Conservation (phyloP, 768 basidiomycete genomes). For the Goffeauzyma gilvescens region DNA sequence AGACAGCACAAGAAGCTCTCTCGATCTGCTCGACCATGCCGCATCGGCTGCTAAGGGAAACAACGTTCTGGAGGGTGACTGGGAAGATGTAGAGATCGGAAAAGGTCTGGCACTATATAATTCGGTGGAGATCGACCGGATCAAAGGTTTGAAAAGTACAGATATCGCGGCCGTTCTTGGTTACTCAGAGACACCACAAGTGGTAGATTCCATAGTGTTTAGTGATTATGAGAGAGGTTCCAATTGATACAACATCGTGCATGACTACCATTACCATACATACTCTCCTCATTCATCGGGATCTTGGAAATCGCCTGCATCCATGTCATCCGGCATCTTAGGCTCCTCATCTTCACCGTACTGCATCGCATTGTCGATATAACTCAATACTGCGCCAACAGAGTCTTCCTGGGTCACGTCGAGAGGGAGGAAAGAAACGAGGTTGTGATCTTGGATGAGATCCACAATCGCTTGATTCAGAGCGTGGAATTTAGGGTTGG, state of each 20-base stretch:
- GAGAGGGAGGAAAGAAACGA: slow-evolving; percentile 88
- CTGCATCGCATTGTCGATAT: slow-evolving; percentile 96
- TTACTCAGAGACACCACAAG: slow-evolving; percentile 91
- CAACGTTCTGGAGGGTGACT: no score
- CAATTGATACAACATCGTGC: no score
- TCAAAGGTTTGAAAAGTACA: slow-evolving; percentile 78
- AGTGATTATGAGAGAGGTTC: no score
- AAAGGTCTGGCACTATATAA: slow-evolving; percentile 92
- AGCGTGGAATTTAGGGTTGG: slow-evolving; percentile 69
- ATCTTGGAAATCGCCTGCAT: slow-evolving; percentile 42
- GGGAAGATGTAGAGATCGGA: slow-evolving; percentile 74
- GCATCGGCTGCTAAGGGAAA: no score
- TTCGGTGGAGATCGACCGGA: slow-evolving; percentile 66
- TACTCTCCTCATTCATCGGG: no score
- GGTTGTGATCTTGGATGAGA: slow-evolving; percentile 91
- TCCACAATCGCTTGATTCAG: slow-evolving; percentile 90
- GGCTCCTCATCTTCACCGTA: slow-evolving; percentile 98
- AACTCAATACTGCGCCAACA: slow-evolving; percentile 71
- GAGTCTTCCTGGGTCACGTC: slow-evolving; percentile 80
- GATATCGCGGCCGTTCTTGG: slow-evolving; percentile 62
- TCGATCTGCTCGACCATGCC: no score
- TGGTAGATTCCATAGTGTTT: slow-evolving; percentile 85
- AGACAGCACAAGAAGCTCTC: no score
- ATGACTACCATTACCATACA: no score
- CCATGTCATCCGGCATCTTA: slow-evolving; percentile 85